phyloP scores from a whole-genome alignment of 2,329 filamentous ascomycete genomes.

The Fonsecaea pedrosoi region DNA sequence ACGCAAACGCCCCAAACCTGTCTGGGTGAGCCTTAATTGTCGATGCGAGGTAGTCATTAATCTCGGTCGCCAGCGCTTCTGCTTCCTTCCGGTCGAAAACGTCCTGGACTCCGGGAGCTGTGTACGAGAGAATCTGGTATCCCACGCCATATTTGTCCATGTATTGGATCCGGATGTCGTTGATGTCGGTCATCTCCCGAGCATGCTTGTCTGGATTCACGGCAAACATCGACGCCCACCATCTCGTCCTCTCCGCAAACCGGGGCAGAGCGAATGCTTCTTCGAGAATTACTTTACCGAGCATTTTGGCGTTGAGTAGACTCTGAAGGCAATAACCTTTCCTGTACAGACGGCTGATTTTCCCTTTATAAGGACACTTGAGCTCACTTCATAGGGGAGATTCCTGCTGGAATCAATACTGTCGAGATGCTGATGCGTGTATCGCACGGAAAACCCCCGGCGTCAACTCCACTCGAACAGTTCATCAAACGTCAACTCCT shows the following conservation, averaged over 20 bases:
- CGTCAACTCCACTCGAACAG: neutral
- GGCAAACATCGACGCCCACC: constrained; percentile 68
- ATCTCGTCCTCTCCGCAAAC: constrained; percentile 63
- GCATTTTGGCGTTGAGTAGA: constrained; percentile 16
- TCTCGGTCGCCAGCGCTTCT: constrained; percentile 39
- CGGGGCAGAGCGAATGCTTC: constrained; percentile 49
- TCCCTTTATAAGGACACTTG: neutral
- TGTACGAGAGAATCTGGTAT: constrained; percentile 42
- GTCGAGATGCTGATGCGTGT: neutral
- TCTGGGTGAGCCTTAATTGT: constrained; percentile 42
- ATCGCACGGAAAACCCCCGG: neutral
- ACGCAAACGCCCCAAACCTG: constrained; percentile 53
- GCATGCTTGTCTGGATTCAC: constrained; percentile 65
- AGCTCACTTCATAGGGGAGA: neutral
- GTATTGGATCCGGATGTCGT: constrained; percentile 33
- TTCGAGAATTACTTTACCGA: constrained; percentile 61
- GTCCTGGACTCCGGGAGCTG: constrained; percentile 43
- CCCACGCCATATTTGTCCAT: constrained; percentile 42
- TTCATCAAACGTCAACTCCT: neutral
- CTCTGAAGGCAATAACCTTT: neutral
- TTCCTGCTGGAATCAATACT: neutral
- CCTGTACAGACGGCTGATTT: neutral
- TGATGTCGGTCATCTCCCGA: constrained; percentile 57
- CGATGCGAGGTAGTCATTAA: constrained; percentile 43
- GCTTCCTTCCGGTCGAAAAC: constrained; percentile 41